phyloP scores from a whole-genome alignment of 2,329 filamentous ascomycete species.

The Dryadomyces quercus-mongolicae region DNA sequence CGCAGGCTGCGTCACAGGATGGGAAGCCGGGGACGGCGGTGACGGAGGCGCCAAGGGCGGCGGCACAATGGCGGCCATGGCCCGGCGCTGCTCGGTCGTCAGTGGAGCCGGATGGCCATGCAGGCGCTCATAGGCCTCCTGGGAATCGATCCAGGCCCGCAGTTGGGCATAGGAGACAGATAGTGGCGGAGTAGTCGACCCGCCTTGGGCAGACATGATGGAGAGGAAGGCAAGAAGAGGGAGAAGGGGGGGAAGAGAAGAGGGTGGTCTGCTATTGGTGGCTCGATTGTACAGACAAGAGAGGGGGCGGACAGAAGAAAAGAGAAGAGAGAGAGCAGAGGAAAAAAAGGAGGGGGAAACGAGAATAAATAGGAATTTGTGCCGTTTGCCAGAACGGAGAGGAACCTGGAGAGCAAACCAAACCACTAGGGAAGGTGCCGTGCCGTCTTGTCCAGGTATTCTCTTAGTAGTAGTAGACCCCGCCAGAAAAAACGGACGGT shows the following conservation, averaged over 20 bases:
- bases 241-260: background rate
- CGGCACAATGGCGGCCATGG: constrained; percentile 25
- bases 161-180: constrained; percentile 12
- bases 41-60: background rate
- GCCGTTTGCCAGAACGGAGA: no score
- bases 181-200: background rate
- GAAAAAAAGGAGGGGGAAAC: background rate
- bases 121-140: constrained; percentile 23
- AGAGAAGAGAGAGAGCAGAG: background rate
- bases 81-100: constrained; percentile 23
- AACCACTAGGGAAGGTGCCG: background rate
- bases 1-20: no score
- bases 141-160: constrained; percentile 26
- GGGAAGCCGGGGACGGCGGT: constrained; percentile 1
- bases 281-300: background rate
- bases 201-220: background rate
- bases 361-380: background rate
- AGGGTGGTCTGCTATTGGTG: background rate
- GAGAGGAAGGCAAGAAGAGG: background rate
- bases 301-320: background rate
- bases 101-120: constrained; percentile 23
- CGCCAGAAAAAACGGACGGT: no score
- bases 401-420: no score
- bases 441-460: background rate
- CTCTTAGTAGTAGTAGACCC: no score